Evolutionary conservation across 1,284 basidiomycete genomes (phyloP), one percentile per base, ranked within the genome.

Genomic region (Cerioporus squamosus): DNA sequence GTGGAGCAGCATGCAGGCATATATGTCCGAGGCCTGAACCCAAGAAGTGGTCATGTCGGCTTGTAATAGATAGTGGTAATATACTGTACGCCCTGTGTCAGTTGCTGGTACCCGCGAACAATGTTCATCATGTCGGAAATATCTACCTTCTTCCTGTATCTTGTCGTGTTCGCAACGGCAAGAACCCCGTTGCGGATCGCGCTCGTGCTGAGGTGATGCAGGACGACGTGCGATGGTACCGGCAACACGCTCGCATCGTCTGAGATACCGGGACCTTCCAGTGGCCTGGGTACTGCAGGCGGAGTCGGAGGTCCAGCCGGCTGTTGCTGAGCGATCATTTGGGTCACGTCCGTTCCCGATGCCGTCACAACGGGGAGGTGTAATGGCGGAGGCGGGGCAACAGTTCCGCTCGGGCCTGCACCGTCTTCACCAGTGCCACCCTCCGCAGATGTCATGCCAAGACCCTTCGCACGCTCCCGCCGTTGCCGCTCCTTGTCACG

Each of bases 181-280:
- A 99, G 77, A 45, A 97, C 94, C 3, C 95, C 95, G 72, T 96
- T 94, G 74, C 90, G 86, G 69, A 99, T 99, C 61, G 95, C 94
- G 72, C 94, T 97, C 51, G 97, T 98, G 61, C 95, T 95, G 59
- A 99, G 77, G 74, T 99, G 97, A 66, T 98, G 95, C 63, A 99
- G 80, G 42, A 98, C 95, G 36, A 95, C 95, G 76, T 98, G 97
- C 54, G 90, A 94, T 20, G 95, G 95, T 18, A 97, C 95, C 8
- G 97, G 93, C 62, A 99, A 76, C 58, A 99, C 94, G 44, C 90
- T 92, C 66, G 89, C 93, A 72, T 99, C 97, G 74, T 99, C 95
- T 29, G 94, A 86, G 44, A 87, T 67, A 26, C 81, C 76, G 0
- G 71, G 70, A 3, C 74, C 76, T n/a, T 79, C 77, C 44, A 76